These are phyloP conservation scores for Nothophoma quercina DNA, from an alignment of 2,329 filamentous ascomycete genomes.

Conservation along the genomic window DNA sequence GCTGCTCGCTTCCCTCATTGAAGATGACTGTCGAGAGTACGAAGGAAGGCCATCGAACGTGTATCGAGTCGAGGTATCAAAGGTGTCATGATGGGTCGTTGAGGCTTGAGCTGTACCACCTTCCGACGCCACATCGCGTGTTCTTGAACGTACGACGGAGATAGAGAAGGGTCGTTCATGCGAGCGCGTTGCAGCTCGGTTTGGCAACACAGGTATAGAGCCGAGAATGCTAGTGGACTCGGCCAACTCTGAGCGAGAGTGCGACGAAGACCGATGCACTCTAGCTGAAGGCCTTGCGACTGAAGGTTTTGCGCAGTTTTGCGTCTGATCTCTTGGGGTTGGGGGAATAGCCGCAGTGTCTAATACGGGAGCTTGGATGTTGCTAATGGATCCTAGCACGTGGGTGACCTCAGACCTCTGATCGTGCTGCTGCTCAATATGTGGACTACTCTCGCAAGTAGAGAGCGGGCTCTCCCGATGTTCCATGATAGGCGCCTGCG, in stretches of 20 bases:
- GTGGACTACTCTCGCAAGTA: constrained; percentile 8
- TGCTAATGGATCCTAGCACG: background rate
- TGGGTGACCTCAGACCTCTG: background rate
- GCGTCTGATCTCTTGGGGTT: constrained; percentile 18
- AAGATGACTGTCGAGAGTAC: constrained; percentile 27
- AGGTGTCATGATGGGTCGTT: constrained; percentile 26
- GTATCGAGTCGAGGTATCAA: constrained; percentile 31
- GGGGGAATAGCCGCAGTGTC: constrained; percentile 2
- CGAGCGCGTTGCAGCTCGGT: constrained; percentile 20
- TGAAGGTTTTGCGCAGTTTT: constrained; percentile 18
- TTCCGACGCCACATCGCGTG: constrained; percentile 30
- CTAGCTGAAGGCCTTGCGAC: constrained; percentile 15
- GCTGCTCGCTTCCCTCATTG: constrained; percentile 26
- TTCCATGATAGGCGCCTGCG: constrained; percentile 14
- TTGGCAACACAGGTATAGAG: constrained; percentile 16
- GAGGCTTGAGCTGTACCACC: constrained; percentile 20
- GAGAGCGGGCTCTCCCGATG: constrained; percentile 12
- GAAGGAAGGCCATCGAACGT: constrained; percentile 34
- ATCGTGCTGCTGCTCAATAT: constrained; percentile 1
- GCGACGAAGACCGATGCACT: constrained; percentile 3
- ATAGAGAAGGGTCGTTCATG: constrained; percentile 25
- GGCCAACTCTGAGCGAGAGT: constrained; percentile 2
- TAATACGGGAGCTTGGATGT: constrained; percentile 1
- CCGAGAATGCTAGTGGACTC: constrained; percentile 10
- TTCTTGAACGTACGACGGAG: constrained; percentile 26